Base-by-base conservation (phyloP, 2,329 filamentous ascomycete species). In the Colletotrichum australisinense region DNA sequence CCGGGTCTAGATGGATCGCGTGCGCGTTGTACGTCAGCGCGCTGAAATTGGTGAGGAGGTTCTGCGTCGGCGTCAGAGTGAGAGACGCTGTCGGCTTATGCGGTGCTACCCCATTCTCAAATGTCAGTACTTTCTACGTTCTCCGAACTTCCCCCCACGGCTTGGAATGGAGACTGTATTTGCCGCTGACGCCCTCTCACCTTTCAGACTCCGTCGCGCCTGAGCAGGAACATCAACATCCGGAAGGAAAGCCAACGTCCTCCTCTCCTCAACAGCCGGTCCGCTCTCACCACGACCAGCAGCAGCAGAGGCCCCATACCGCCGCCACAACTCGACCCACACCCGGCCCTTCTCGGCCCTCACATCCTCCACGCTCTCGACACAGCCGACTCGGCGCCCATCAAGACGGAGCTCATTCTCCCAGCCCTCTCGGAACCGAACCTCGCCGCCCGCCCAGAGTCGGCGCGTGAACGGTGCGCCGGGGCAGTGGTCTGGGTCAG, bases 21-120 rank as follows among this genome's bases (percentile, higher is more conserved):
- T 99, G 97, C 1, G 95, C 94, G 82, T 99, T 99, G 86, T 95
- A 95, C 2, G 94, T 96, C 42, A 99, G 89, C 0, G 95, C 95
- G 24, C 93, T 97, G 86, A 96, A 98, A 72, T 95, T 91, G 84
- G 97, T 98, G 67, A 99, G 90, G 5, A 98, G 89, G 5, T 89
- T 86, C 3, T 89, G 86, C 2, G 92, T 92, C 1, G 95, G 94
- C 0, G 84, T 88, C 28, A 98, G 83, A 0, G 85, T 84, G 76
- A 93, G 57, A 19, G 72, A 74, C 8, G n/a, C 28, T 11, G 72
- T 74, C 24, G 67, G 81, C 0, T 78, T 53, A 65, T 81, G 78
- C 32, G 81, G 80, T 63, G 80, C 84, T 85, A 32, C 28, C 3
- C 55, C 14, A 30, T n/a, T 38, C 22, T 57, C 8, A 16, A 38